Conservation (phyloP, 2,329 filamentous ascomycete species). For the Herpotrichia juniperi region DNA sequence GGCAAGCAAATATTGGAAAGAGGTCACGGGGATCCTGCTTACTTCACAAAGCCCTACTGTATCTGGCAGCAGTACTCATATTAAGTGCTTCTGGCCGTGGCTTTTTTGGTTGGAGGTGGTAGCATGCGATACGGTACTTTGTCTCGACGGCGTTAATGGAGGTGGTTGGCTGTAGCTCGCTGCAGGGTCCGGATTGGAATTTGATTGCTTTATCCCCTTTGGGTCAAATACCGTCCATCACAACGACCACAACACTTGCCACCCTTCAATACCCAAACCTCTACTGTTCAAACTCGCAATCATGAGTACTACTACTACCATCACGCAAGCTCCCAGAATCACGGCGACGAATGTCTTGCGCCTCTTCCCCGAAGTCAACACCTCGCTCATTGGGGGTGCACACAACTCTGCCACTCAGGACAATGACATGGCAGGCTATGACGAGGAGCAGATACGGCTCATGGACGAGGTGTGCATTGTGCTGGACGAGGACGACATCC, state of each 20-base stretch:
- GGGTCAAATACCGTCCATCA: slow-evolving; percentile 6
- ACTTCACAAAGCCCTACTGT: no score
- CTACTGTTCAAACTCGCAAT: slow-evolving; percentile 14
- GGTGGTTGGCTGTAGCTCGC: no score
- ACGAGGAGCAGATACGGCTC: slow-evolving; percentile 94
- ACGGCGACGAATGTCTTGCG: slow-evolving; percentile 85
- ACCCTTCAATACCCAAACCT: background rate
- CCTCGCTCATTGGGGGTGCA: slow-evolving; percentile 64
- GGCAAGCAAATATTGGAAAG: no score
- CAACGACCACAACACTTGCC: slow-evolving; percentile 1
- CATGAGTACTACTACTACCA: slow-evolving; percentile 41
- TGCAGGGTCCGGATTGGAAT: slow-evolving; percentile 9
- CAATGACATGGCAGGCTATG: slow-evolving; percentile 82
- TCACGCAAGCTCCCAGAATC: slow-evolving; percentile 63
- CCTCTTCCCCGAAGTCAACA: slow-evolving; percentile 85
- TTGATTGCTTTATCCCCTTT: slow-evolving; percentile 11
- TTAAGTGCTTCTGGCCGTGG: no score
- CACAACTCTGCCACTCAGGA: slow-evolving; percentile 64
- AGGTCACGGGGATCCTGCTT: no score
- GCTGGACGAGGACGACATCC: slow-evolving; percentile 85
- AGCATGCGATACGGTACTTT: no score
- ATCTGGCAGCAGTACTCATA: no score
- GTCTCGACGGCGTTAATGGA: no score
- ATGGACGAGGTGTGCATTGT: slow-evolving; percentile 99
- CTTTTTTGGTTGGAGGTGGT: no score